Percentiles rank a stretch among this genome's conserved stretches.
Evolutionary conservation across 164 flowering plant species (phyloP).

Genomic region (Vitis cinerea): DNA sequence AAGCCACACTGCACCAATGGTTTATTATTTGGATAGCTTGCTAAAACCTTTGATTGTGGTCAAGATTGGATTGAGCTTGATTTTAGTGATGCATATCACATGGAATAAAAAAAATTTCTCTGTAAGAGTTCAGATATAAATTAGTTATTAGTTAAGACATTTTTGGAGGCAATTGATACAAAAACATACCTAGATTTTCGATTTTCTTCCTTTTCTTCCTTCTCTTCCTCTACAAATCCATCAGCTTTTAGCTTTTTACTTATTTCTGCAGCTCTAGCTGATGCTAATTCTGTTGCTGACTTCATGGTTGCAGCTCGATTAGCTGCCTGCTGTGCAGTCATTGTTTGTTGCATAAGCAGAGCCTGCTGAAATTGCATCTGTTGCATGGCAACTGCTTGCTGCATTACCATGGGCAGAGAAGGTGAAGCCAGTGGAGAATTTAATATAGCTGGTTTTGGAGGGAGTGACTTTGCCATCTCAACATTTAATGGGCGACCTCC

Average conservation of each 20-base stretch:
- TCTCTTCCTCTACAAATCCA: constrained; percentile 56
- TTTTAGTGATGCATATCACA: no score
- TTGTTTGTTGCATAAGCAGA: constrained; percentile 84
- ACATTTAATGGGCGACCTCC: constrained; percentile 94
- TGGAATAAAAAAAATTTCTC: background rate
- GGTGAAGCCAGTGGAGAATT: constrained; percentile 52
- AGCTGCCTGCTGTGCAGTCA: constrained; percentile 95
- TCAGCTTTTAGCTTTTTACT: constrained; percentile 82
- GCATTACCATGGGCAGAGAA: constrained; percentile 89
- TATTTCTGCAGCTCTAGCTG: constrained; percentile 98
- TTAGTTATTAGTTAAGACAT: background rate
- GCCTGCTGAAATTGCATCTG: constrained; percentile 99
- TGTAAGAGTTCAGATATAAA: no score
- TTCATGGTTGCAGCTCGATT: constrained; percentile 94
- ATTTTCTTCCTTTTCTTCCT: constrained; percentile 47
- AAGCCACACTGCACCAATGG: no score
- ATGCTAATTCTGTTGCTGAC: constrained; percentile 89
- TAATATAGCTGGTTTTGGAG: constrained; percentile 53
- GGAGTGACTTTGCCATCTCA: constrained; percentile 98
- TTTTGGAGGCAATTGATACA: background rate
- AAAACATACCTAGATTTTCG: constrained; percentile 58
- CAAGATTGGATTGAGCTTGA: no score
- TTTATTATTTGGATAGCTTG: no score
- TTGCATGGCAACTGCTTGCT: constrained; percentile 99
- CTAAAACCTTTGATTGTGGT: no score